Evolutionary conservation across 495 filamentous ascomycete species (phyloP).

Genomic region (Podospora bellae-mahoneyi): DNA sequence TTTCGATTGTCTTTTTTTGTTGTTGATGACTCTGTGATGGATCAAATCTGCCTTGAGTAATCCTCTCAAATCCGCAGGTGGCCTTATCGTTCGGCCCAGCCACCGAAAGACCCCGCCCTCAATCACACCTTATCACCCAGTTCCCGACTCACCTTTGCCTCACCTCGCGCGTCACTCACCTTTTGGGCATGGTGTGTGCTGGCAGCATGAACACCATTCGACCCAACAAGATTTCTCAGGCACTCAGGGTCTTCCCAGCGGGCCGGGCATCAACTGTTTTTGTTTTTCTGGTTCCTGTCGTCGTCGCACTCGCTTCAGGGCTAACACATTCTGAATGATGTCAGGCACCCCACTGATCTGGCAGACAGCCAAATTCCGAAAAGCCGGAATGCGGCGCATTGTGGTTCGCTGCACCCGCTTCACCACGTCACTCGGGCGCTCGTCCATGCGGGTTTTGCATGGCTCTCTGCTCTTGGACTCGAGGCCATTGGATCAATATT

Average conservation of each 20-base stretch:
- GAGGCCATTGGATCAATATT: constrained; percentile 12
- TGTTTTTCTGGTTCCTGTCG: background rate
- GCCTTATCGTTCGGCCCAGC: background rate
- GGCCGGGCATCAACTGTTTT: constrained; percentile 17
- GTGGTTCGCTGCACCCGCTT: background rate
- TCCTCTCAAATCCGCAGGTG: background rate
- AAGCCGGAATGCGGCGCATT: constrained; percentile 5
- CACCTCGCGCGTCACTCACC: background rate
- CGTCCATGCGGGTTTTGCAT: constrained; percentile 28
- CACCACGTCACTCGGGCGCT: constrained; percentile 27
- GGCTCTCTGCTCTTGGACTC: constrained; percentile 14
- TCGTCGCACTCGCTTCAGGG: background rate
- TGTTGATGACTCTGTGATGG: background rate
- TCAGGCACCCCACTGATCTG: background rate
- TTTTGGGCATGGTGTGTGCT: background rate
- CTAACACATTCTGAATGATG: constrained; percentile 1
- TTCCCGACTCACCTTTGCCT: background rate
- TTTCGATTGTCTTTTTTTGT: background rate
- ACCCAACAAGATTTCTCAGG: background rate
- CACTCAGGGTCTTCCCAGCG: background rate
- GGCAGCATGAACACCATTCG: background rate
- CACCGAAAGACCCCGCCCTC: background rate
- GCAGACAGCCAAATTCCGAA: constrained; percentile 8
- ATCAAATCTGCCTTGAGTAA: background rate
- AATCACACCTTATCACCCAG: background rate